phyloP scores from a whole-genome alignment of 1,284 basidiomycete genomes.

The Boletus semigastroideus region DNA sequence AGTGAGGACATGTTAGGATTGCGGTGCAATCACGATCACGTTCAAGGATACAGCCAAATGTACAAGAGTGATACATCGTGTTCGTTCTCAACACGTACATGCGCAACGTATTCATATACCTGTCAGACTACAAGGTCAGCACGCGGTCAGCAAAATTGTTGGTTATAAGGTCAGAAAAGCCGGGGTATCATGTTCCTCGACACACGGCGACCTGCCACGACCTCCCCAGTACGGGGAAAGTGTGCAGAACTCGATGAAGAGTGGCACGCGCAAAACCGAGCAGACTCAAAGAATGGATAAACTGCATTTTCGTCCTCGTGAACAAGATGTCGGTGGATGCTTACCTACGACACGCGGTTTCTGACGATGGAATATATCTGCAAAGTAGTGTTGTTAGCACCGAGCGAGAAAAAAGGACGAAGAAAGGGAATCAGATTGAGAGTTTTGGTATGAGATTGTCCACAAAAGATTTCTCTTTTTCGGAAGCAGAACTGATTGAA shows the following conservation, averaged over 20 bases:
- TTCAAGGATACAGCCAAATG: background rate
- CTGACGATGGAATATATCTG: no score
- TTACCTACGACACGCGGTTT: no score
- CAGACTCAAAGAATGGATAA: background rate
- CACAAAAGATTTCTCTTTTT: no score
- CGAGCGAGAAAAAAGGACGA: no score
- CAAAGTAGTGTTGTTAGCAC: no score
- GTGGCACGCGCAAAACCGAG: slow-evolving; percentile 39
- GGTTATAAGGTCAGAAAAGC: slow-evolving; percentile 61
- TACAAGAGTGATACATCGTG: background rate
- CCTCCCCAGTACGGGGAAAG: slow-evolving; percentile 49
- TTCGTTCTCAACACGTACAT: background rate
- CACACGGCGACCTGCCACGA: slow-evolving; percentile 36
- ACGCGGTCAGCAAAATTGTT: background rate
- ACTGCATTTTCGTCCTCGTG: no score
- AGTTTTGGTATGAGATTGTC: no score
- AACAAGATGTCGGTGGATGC: background rate
- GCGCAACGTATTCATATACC: background rate
- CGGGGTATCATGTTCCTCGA: slow-evolving; percentile 59
- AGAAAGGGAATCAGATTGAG: slow-evolving; percentile 37
- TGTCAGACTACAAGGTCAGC: slow-evolving; percentile 6
- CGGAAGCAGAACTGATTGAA: slow-evolving; percentile 40
- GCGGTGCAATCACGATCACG: no score
- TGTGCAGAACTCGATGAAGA: slow-evolving; percentile 37
- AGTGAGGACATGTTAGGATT: no score